Base-by-base conservation (phyloP, 495 filamentous ascomycete species). In the Xylaria venustula region DNA sequence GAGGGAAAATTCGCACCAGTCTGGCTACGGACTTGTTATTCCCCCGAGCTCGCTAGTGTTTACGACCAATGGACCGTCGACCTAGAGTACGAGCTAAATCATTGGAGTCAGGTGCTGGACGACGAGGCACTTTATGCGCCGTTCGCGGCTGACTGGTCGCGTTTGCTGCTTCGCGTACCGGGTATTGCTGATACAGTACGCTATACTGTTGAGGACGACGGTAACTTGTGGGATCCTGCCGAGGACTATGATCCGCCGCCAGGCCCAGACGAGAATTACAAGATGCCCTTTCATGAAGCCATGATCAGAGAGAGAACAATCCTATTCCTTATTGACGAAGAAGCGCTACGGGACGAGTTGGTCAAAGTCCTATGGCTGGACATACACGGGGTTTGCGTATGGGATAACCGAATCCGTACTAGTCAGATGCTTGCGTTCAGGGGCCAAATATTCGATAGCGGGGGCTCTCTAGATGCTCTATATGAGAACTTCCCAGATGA, bases 331-430 rank as follows among this genome's bases (percentile, higher is more conserved):
- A n/a, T 56, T 5, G 53, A 56, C 34, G 53, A 56, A 19, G 53
- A 42, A 17, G 53, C 53, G 7, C 36, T 56, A 20, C 37, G 53
- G 20, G 36, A 23, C 12, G 15, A 44, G 11, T 15, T 56, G 3
- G 28, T 56, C 53, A 56, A 56, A 30, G 42, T 56, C 53, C 26
- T 56, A 19, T 56, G 53, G 53, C 20, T 56, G 34, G 28, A 56
- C 36, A 25, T 25, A 25, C 42, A 42, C 22, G 53, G 53, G 5
- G 26, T 22, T 40, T 56, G 53, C 36, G 26, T 56, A 7, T 56
- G 53, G 53, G 53, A 56, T 8, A 56, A 56, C 53, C 6, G 42
- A 26, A 19, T 56, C 5, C 53, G 11, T 12, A 32, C 53, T 19
- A 34, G 28, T 14, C 2, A 37, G 14, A 56, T 56, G 53, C 22